These are phyloP conservation scores for Scleromitrula shiraiana DNA, from an alignment of 2,329 filamentous ascomycete genomes.

Conservation along the genomic window DNA sequence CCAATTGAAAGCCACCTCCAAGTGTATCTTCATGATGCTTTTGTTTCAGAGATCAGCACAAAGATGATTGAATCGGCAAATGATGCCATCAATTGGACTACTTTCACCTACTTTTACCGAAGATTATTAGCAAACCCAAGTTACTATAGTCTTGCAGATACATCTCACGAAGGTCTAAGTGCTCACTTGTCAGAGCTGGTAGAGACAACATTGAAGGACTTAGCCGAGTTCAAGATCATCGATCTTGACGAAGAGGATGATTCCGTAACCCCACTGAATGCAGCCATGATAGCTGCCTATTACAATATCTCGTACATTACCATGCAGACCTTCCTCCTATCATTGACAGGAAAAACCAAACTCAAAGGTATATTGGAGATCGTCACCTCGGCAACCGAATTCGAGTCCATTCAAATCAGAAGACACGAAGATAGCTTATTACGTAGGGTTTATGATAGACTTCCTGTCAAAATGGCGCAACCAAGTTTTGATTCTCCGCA, in stretches of 20 bases:
- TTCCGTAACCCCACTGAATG: constrained; percentile 79
- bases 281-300: constrained; percentile 96
- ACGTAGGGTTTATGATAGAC: constrained; percentile 84
- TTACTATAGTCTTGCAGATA: constrained; percentile 85
- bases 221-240: constrained; percentile 89
- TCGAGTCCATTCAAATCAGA: constrained; percentile 88
- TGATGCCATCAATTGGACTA: constrained; percentile 96
- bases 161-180: constrained; percentile 87
- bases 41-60: constrained; percentile 94
- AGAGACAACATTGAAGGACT: constrained; percentile 82
- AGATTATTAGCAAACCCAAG: constrained; percentile 90
- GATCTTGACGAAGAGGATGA: constrained; percentile 94
- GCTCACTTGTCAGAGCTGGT: constrained; percentile 91
- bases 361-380: constrained; percentile 97
- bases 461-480: constrained; percentile 92
- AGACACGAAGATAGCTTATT: constrained; percentile 85
- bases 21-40: constrained; percentile 86
- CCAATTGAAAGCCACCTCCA: constrained; percentile 93
- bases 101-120: constrained; percentile 97
- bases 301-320: constrained; percentile 99
- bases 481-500: constrained; percentile 85
- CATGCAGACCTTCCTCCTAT: constrained; percentile 97
- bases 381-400: constrained; percentile 92
- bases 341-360: constrained; percentile 80
- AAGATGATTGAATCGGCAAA: constrained; percentile 93